A percentile compares a stretch with the other conserved stretches of the same genome.
phyloP scores from a whole-genome alignment of 345 rosid genomes.

The Arabidopsis arenosa region DNA sequence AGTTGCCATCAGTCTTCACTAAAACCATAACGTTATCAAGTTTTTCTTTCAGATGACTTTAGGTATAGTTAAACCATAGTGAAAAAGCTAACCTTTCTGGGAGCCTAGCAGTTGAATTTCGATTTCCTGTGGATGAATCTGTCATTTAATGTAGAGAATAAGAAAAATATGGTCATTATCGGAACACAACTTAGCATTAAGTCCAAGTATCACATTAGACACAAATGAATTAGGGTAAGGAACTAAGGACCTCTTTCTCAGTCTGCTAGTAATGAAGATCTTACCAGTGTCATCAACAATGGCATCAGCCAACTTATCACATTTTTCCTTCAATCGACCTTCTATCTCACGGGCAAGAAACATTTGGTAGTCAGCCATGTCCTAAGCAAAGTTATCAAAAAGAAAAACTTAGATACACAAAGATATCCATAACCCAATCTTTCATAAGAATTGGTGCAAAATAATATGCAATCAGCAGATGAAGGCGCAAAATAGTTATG shows the following conservation, averaged over 20 bases:
- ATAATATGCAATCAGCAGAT: conserved; percentile 3
- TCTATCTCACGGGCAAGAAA: conserved; percentile 86
- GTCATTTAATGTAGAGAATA: conserved; percentile 27
- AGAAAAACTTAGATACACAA: conserved; percentile 22
- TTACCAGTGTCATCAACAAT: conserved; percentile 91
- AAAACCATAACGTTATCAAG: conserved; percentile 1
- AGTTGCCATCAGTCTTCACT: conserved; percentile 16
- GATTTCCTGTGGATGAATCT: conserved; percentile 77
- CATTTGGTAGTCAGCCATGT: conserved; percentile 84
- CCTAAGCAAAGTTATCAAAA: conserved; percentile 50
- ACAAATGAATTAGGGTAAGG: neutral
- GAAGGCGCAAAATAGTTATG: neutral
- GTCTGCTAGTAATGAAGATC: conserved; percentile 28
- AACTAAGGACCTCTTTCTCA: conserved; percentile 14
- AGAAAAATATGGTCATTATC: conserved; percentile 5
- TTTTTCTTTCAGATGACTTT: conserved; percentile 18
- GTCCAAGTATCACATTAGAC: conserved; percentile 13
- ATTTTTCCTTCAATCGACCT: conserved; percentile 75
- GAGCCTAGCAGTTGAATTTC: conserved; percentile 77
- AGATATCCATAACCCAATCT: conserved; percentile 10
- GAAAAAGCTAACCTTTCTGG: conserved; percentile 80
- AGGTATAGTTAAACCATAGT: conserved; percentile 24
- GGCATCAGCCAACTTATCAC: conserved; percentile 87
- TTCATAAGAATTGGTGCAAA: conserved; percentile 13
- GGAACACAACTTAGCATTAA: neutral